Evolutionary conservation across 306 rosid species (phyloP).

Genomic region (Mimosa pudica): DNA sequence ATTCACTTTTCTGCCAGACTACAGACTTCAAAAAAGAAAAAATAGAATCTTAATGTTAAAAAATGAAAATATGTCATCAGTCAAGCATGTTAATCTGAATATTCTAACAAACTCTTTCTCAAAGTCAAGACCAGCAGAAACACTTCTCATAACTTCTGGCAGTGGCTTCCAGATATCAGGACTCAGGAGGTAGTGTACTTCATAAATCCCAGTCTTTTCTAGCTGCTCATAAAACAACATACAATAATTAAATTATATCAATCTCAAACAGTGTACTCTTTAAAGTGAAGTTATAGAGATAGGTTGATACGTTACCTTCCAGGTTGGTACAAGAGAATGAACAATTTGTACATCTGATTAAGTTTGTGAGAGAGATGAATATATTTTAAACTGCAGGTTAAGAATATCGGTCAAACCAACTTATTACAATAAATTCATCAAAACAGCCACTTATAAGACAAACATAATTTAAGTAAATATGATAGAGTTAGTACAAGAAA

Average conservation of each 20-base stretch:
- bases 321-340: constrained; percentile 87
- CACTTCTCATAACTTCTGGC: constrained; percentile 63
- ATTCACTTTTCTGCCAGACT: constrained; percentile 71
- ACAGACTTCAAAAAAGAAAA: constrained; percentile 59
- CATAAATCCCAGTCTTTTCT: constrained; percentile 62
- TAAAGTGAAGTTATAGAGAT: constrained; percentile 19
- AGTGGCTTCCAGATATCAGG: constrained; percentile 73
- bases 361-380: constrained; percentile 85
- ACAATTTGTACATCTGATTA: constrained; percentile 80
- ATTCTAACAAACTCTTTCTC: constrained; percentile 38
- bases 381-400: constrained; percentile 71
- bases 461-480: constrained; percentile 10
- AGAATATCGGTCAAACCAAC: constrained; percentile 64
- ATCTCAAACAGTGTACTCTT: constrained; percentile 22
- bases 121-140: constrained; percentile 58
- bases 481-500: constrained; percentile 1
- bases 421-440: constrained; percentile 15
- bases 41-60: constrained; percentile 20
- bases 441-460: constrained; percentile 17
- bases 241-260: constrained; percentile 32
- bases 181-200: constrained; percentile 48
- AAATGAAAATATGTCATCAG: neutral
- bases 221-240: constrained; percentile 62
- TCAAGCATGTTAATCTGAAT: neutral
- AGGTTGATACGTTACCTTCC: constrained; percentile 68